A percentile compares a stretch with the other conserved stretches of the same genome.
phyloP scores from a whole-genome alignment of 2,329 filamentous ascomycete species.

The Myriangium duriaei region DNA sequence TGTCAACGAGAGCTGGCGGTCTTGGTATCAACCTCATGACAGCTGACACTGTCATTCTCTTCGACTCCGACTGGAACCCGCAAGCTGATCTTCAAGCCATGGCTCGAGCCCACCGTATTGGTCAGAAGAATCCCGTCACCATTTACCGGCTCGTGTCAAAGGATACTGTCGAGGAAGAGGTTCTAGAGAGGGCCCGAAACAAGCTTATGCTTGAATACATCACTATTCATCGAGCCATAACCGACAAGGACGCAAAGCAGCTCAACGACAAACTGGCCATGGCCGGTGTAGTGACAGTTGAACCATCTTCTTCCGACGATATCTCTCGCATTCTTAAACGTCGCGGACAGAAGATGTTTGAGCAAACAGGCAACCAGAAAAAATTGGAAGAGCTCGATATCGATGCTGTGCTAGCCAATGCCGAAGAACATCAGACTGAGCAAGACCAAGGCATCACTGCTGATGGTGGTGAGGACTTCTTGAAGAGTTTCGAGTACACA shows the following conservation, averaged over 20 bases:
- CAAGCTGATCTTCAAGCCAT: constrained; percentile 97
- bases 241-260: constrained; percentile 79
- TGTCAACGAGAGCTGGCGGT: constrained; percentile 90
- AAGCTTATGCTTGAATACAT: constrained; percentile 96
- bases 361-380: constrained; percentile 91
- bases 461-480: constrained; percentile 91
- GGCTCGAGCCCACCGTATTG: constrained; percentile 95
- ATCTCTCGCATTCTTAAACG: constrained; percentile 95
- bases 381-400: constrained; percentile 96
- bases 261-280: constrained; percentile 66
- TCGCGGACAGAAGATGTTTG: constrained; percentile 98
- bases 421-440: constrained; percentile 93
- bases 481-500: constrained; percentile 80
- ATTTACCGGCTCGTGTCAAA: constrained; percentile 95
- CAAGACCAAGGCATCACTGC: constrained; percentile 89
- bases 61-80: constrained; percentile 98
- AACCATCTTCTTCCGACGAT: constrained; percentile 83
- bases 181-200: constrained; percentile 88
- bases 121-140: constrained; percentile 89
- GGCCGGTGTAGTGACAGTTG: constrained; percentile 47
- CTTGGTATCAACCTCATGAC: constrained; percentile 99
- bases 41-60: constrained; percentile 92
- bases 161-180: constrained; percentile 96
- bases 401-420: constrained; percentile 90
- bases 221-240: constrained; percentile 92